Evolutionary conservation across 176 grass and related monocot species (phyloP).

Genomic region (Rhynchospora pubera): DNA sequence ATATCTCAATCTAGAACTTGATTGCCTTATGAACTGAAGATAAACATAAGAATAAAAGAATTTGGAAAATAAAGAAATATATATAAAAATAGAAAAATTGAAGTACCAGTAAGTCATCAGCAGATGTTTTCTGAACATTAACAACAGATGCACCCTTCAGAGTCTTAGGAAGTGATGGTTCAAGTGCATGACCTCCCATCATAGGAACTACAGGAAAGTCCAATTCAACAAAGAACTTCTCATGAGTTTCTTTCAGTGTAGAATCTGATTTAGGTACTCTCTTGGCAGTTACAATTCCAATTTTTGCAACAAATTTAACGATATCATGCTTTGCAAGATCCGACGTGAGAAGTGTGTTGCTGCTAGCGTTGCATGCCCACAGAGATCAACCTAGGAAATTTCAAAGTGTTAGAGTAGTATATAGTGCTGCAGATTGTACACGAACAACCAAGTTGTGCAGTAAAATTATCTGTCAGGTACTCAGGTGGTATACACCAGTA

Average conservation of each 20-base stretch:
- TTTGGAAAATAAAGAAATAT: neutral
- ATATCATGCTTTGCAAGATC: conserved; percentile 10
- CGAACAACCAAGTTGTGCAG: neutral
- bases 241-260: neutral
- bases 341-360: conserved; percentile 38
- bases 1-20: neutral
- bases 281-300: conserved; percentile 27
- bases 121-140: conserved; percentile 28
- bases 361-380: conserved; percentile 47
- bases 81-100: conserved; percentile 12
- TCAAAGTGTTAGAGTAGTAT: neutral
- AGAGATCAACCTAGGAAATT: conserved; percentile 30
- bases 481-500: neutral
- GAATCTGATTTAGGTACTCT: conserved; percentile 11
- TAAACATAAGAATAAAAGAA: neutral
- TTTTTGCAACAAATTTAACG: conserved; percentile 37
- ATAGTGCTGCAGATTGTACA: neutral
- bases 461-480: neutral
- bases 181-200: conserved; percentile 3
- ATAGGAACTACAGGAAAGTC: conserved; percentile 34
- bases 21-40: neutral
- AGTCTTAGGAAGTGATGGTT: conserved; percentile 43
- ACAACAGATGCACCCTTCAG: conserved; percentile 37
- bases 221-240: conserved; percentile 34
- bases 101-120: conserved; percentile 31